Evolutionary conservation across 2,329 filamentous ascomycete species (phyloP).

Genomic region (Thelonectria rubi): DNA sequence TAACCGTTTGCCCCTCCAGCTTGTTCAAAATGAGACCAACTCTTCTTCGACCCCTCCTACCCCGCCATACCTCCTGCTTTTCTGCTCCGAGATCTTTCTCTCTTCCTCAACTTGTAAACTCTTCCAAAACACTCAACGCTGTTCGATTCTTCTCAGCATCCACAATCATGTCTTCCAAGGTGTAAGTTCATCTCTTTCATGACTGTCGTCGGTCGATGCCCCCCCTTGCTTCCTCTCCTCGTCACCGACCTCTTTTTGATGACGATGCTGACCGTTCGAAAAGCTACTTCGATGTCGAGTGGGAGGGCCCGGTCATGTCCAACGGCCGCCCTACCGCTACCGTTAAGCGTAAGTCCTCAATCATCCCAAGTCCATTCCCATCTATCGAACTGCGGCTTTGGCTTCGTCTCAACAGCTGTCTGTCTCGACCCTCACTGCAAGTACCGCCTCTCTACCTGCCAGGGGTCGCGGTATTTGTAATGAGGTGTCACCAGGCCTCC

Average conservation of each 20-base stretch:
- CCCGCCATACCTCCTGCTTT: conserved; percentile 55
- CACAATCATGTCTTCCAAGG: conserved; percentile 76
- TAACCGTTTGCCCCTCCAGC: conserved; percentile 55
- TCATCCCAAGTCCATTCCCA: neutral
- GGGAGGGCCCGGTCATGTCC: conserved; percentile 77
- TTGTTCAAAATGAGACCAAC: conserved; percentile 56
- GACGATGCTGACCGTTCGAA: conserved; percentile 35
- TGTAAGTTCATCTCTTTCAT: conserved; percentile 60
- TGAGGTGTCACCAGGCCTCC: conserved; percentile 11
- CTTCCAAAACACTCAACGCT: conserved; percentile 50
- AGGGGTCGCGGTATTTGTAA: conserved; percentile 24
- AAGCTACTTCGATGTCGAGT: conserved; percentile 77
- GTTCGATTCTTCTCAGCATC: conserved; percentile 64
- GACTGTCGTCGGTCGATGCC: neutral
- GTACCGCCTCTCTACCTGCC: neutral
- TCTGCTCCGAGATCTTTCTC: conserved; percentile 52
- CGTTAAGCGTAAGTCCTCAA: conserved; percentile 65
- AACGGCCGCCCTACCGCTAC: conserved; percentile 62
- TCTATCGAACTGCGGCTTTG: conserved; percentile 4
- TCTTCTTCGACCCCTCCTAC: conserved; percentile 57
- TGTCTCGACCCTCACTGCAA: neutral
- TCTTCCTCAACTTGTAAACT: conserved; percentile 54
- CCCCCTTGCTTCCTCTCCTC: neutral
- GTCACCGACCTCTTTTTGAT: neutral
- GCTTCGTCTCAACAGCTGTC: neutral